These are phyloP conservation scores for Nicotiana noctiflora DNA, from an alignment of 257 asterid species.

Conservation along the genomic window DNA sequence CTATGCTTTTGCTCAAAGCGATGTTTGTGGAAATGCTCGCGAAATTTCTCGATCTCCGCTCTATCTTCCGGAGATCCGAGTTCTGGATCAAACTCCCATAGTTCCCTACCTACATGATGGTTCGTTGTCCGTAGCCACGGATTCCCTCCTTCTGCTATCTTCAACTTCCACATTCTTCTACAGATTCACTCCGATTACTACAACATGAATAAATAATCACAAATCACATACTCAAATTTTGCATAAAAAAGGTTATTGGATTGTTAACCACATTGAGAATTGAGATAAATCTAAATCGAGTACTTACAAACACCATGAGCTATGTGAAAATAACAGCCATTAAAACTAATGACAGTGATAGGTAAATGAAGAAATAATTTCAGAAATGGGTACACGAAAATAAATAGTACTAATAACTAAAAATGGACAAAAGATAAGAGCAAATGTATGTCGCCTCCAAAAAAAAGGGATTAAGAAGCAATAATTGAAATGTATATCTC, in stretches of 20 bases:
- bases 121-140: slow-evolving; percentile 84
- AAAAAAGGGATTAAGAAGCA: neutral
- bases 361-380: neutral
- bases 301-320: neutral
- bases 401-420: too few species aligned
- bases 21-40: slow-evolving; percentile 41
- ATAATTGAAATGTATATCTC: neutral
- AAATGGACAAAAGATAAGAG: neutral
- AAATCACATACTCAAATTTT: neutral
- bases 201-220: neutral
- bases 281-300: neutral
- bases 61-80: slow-evolving; percentile 66
- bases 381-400: neutral
- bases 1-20: slow-evolving; percentile 81
- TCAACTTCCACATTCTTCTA: slow-evolving; percentile 82
- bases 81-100: slow-evolving; percentile 74
- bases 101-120: slow-evolving; percentile 69
- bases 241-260: neutral
- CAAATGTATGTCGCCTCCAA: neutral
- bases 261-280: neutral
- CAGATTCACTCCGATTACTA: neutral
- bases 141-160: slow-evolving; percentile 68
- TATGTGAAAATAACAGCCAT: neutral
- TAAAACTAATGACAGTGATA: neutral
- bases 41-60: slow-evolving; percentile 64